These are phyloP conservation scores for Fusarium aywerte DNA, from an alignment of 2,329 filamentous ascomycete species.

Conservation along the genomic window DNA sequence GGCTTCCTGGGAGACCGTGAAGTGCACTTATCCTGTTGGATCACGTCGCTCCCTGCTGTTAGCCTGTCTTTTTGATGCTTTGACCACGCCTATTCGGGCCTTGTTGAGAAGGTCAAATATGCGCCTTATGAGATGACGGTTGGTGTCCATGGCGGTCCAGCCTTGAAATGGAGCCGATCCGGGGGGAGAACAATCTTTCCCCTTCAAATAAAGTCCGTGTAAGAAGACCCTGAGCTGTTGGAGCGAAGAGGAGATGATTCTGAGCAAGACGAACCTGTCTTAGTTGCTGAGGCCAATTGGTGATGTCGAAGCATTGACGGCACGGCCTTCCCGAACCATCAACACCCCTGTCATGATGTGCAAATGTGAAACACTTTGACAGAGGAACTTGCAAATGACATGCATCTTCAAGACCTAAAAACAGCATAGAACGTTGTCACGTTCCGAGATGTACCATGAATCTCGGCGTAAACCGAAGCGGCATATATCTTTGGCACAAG, in stretches of 20 bases:
- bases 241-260: constrained; percentile 1
- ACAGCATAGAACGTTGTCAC: constrained; percentile 32
- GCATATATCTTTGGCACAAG: constrained; percentile 37
- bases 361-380: constrained; percentile 43
- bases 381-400: constrained; percentile 37
- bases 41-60: constrained; percentile 30
- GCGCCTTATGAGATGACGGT: constrained; percentile 32
- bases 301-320: constrained; percentile 33
- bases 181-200: constrained; percentile 30
- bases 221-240: constrained; percentile 3
- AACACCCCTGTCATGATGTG: constrained; percentile 27
- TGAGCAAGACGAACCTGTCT: not conserved
- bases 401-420: constrained; percentile 35
- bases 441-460: constrained; percentile 41
- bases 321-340: constrained; percentile 31
- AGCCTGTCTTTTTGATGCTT: constrained; percentile 39
- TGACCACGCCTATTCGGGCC: constrained; percentile 45
- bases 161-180: constrained; percentile 25
- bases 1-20: constrained; percentile 40
- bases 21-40: constrained; percentile 27
- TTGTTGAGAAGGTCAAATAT: constrained; percentile 33
- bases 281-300: constrained; percentile 6
- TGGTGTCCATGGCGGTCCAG: constrained; percentile 34
- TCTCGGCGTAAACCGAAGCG: constrained; percentile 24
- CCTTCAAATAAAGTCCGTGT: constrained; percentile 9